A percentile compares a stretch with the other conserved stretches of the same genome.
Conservation (phyloP, 2,329 filamentous ascomycete genomes). For the Xenoacremonium recifei region DNA sequence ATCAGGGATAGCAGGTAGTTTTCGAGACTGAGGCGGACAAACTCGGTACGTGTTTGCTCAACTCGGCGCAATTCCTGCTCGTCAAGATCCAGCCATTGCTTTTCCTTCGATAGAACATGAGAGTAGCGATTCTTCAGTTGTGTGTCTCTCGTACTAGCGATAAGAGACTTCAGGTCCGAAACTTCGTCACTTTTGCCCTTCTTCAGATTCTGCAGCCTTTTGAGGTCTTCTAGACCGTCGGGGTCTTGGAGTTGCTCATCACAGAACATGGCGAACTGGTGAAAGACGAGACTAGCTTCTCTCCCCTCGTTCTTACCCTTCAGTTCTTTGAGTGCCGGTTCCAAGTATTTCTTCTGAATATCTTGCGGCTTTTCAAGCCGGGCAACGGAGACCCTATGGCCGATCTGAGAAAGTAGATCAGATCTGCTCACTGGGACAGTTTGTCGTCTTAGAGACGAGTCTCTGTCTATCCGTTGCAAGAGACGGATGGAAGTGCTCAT, state of each 20-base stretch:
- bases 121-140: slow-evolving; percentile 57
- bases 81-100: slow-evolving; percentile 87
- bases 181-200: slow-evolving; percentile 82
- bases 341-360: slow-evolving; percentile 84
- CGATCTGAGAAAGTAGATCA: slow-evolving; percentile 82
- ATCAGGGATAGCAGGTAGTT: slow-evolving; percentile 86
- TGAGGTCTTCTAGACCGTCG: slow-evolving; percentile 80
- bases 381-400: slow-evolving; percentile 84
- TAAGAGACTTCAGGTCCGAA: slow-evolving; percentile 63
- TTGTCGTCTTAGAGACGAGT: slow-evolving; percentile 63
- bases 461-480: slow-evolving; percentile 68
- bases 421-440: slow-evolving; percentile 70
- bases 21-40: slow-evolving; percentile 84
- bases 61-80: slow-evolving; percentile 81
- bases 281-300: slow-evolving; percentile 84
- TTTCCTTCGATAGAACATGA: slow-evolving; percentile 67
- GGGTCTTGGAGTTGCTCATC: slow-evolving; percentile 89
- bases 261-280: slow-evolving; percentile 93
- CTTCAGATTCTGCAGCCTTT: slow-evolving; percentile 74
- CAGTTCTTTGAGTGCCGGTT: slow-evolving; percentile 79
- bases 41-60: slow-evolving; percentile 72
- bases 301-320: slow-evolving; percentile 64
- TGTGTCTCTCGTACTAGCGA: slow-evolving; percentile 48
- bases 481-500: slow-evolving; percentile 85
- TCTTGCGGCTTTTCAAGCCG: slow-evolving; percentile 86